Evolutionary conservation across 1,284 basidiomycete genomes (phyloP).

Genomic region (Gastroboletus turbinatus): DNA sequence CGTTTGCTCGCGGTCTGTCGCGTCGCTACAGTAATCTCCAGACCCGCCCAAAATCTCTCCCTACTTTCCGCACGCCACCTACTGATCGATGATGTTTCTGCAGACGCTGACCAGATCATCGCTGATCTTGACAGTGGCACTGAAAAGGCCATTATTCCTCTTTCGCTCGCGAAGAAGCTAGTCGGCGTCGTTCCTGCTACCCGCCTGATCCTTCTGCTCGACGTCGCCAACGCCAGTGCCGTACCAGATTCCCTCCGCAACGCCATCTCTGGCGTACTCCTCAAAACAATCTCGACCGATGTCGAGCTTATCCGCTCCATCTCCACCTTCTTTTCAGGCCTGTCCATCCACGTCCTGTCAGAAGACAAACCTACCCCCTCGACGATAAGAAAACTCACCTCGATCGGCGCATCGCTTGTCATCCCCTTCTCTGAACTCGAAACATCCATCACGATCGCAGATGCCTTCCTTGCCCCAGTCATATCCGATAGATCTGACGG

Average conservation of each 20-base stretch:
- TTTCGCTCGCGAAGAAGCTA: slow-evolving; percentile 63
- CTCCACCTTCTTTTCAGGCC: slow-evolving; percentile 68
- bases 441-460: slow-evolving; percentile 72
- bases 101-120: slow-evolving; percentile 58
- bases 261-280: slow-evolving; percentile 74
- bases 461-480: slow-evolving; percentile 83
- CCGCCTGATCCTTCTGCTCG: slow-evolving; percentile 73
- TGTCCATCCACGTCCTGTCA: slow-evolving; percentile 63
- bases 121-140: slow-evolving; percentile 74
- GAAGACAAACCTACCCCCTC: slow-evolving; percentile 52
- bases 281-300: slow-evolving; percentile 68
- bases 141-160: slow-evolving; percentile 74
- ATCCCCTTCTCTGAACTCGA: slow-evolving; percentile 70
- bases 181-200: slow-evolving; percentile 70
- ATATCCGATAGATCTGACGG: slow-evolving; percentile 89
- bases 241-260: slow-evolving; percentile 71
- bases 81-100: slow-evolving; percentile 51
- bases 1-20: slow-evolving; percentile 65
- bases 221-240: slow-evolving; percentile 69
- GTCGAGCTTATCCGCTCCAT: slow-evolving; percentile 71
- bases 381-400: slow-evolving; percentile 54
- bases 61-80: slow-evolving; percentile 45
- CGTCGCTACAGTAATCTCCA: slow-evolving; percentile 73
- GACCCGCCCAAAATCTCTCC: slow-evolving; percentile 36
- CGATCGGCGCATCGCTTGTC: slow-evolving; percentile 66